A percentile compares a stretch with the other conserved stretches of the same genome.
These are phyloP conservation scores for Penicillium sp. DNA, from an alignment of 2,329 filamentous ascomycete species.

Conservation along the genomic window DNA sequence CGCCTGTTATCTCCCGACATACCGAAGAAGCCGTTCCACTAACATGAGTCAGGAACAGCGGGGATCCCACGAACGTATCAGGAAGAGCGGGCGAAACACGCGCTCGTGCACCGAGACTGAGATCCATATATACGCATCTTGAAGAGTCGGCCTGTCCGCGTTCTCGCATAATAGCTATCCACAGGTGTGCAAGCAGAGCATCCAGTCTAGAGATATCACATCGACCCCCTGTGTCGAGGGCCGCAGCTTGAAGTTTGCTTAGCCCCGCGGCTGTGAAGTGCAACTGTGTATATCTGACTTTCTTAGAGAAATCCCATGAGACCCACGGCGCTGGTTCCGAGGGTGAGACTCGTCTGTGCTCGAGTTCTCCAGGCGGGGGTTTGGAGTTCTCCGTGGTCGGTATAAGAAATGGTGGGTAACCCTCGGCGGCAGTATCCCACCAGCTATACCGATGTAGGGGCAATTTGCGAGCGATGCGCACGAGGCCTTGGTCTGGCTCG, in stretches of 20 bases:
- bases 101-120: conserved; percentile 37
- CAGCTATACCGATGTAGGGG: conserved; percentile 5
- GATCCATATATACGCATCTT: conserved; percentile 23
- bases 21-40: conserved; percentile 7
- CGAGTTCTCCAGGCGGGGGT: neutral
- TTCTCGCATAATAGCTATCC: neutral
- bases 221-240: neutral
- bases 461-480: neutral
- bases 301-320: conserved; percentile 1
- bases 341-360: neutral
- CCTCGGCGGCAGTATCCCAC: conserved; percentile 1
- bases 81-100: conserved; percentile 36
- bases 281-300: neutral
- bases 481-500: neutral
- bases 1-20: neutral
- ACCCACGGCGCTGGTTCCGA: conserved; percentile 1
- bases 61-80: conserved; percentile 40
- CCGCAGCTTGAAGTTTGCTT: neutral
- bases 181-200: conserved; percentile 2
- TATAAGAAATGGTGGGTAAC: neutral
- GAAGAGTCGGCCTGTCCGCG: neutral
- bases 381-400: conserved; percentile 5
- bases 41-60: conserved; percentile 36
- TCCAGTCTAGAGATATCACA: conserved; percentile 4
- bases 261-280: neutral